Base-by-base conservation (phyloP, 495 filamentous ascomycete species). In the Hypomontagnella submonticulosa region DNA sequence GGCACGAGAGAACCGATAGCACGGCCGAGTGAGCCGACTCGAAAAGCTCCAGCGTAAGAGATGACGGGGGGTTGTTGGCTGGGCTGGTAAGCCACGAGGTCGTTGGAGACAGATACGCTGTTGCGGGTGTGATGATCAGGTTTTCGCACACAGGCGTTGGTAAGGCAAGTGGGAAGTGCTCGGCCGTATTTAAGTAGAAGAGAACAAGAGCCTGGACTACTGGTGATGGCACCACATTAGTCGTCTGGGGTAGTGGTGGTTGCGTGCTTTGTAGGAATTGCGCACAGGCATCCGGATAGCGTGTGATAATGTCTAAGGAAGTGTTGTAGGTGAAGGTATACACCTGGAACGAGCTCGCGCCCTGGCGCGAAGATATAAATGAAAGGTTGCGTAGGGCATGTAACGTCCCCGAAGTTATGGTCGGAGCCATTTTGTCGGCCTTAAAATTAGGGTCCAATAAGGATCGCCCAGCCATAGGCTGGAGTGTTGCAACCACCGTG, bases 1-100 rank as follows among this genome's bases (percentile, higher is more conserved):
- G 90, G 32, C 91, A 88, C 1, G 93, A 89, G 36, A 98, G 84
- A 4, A 91, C 87, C 27, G 94, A 86, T 13, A 99, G 88, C 67
- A 92, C 87, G 46, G 93, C 84, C 63, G 89, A 91, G 77, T 99
- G 96, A 7, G 94, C 93, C 0, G 95, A 87, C 78, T 99, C 95
- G 70, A 97, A 97, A 4, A 96, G 89, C 63, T 91, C 86, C 32
- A 89, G 74, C 36, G 79, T 80, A 11, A 75, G 72, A 1, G 79
- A 73, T 13, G 80, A 77, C 9, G 75, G 69, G 30, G 79, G 75
- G 10, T 51, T 66, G 13, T 66, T 57, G 62, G 63, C 76, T 54
- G 48, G 84, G 73, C 42, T 93, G 80, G 61, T 84, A 75, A 51
- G 81, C 79, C 70, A 91, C 83, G 27, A 84, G 80, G 30, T 81